These are phyloP conservation scores for Termitomyces sp. DNA, from an alignment of 768 basidiomycete species.

Conservation along the genomic window DNA sequence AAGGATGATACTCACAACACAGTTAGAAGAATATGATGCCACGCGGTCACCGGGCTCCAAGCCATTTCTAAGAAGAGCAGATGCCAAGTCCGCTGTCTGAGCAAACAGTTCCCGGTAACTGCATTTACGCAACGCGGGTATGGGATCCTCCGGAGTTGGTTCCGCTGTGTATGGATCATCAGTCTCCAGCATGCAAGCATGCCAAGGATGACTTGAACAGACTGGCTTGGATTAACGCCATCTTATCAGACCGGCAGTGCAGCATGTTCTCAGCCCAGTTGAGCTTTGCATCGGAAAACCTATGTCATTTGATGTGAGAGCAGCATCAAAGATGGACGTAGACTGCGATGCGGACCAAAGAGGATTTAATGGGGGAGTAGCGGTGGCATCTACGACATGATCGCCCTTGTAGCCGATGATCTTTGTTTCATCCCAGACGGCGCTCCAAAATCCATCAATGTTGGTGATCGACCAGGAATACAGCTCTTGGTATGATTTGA, in stretches of 20 bases:
- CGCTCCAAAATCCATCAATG: slow-evolving; percentile 62
- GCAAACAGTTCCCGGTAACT: slow-evolving; percentile 56
- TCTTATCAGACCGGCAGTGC: slow-evolving; percentile 42
- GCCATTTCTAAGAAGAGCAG: slow-evolving; percentile 46
- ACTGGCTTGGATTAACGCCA: slow-evolving; percentile 70
- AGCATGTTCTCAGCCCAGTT: slow-evolving; percentile 87
- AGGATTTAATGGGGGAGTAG: slow-evolving; percentile 56
- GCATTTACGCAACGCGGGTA: slow-evolving; percentile 36
- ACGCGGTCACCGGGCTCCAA: slow-evolving; percentile 64
- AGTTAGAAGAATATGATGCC: slow-evolving; percentile 75
- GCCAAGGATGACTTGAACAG: slow-evolving; percentile 24
- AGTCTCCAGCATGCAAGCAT: slow-evolving; percentile 5
- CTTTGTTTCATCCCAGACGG: slow-evolving; percentile 65
- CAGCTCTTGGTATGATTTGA: slow-evolving; percentile 56
- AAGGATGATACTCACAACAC: slow-evolving; percentile 46
- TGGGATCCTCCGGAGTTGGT: slow-evolving; percentile 43
- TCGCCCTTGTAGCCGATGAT: slow-evolving; percentile 59
- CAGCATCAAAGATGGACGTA: slow-evolving; percentile 1
- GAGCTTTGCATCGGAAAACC: slow-evolving; percentile 53
- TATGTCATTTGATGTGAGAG: slow-evolving; percentile 16
- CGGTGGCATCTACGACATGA: slow-evolving; percentile 50
- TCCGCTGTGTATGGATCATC: slow-evolving; percentile 42
- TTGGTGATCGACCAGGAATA: slow-evolving; percentile 59
- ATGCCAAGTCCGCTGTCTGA: slow-evolving; percentile 50
- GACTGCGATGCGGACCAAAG: slow-evolving; percentile 43